phyloP scores from a whole-genome alignment of 2,329 filamentous ascomycete genomes.

The Aspergillaceae sp. region DNA sequence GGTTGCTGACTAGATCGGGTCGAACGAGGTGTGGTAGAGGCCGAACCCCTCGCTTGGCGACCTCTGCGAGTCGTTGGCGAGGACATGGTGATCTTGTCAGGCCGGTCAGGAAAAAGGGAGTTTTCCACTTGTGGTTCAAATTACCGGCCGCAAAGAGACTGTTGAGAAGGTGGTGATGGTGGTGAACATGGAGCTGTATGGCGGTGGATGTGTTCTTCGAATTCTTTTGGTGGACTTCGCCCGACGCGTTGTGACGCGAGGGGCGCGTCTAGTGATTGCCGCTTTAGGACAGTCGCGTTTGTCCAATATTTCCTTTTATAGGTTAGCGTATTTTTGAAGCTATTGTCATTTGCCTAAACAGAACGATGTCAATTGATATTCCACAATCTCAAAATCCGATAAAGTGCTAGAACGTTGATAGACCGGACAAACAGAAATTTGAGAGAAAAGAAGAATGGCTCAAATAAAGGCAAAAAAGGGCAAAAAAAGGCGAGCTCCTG shows the following conservation, averaged over 20 bases:
- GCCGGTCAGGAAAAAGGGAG: neutral
- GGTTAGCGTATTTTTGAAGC: neutral
- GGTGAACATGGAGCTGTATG: conserved; percentile 9
- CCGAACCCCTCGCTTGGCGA: conserved; percentile 31
- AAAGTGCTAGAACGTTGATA: neutral
- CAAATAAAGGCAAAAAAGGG: neutral
- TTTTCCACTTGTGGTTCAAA: neutral
- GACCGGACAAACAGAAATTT: neutral
- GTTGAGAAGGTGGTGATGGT: conserved; percentile 5
- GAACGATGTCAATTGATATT: neutral
- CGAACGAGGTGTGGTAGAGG: conserved; percentile 31
- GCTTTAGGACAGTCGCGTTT: conserved; percentile 13
- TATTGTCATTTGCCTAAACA: too few species aligned
- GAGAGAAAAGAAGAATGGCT: neutral
- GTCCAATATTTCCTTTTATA: neutral
- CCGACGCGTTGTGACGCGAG: conserved; percentile 21
- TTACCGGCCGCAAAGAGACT: neutral
- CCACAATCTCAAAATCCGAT: neutral
- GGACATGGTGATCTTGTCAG: conserved; percentile 26
- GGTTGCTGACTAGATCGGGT: conserved; percentile 25
- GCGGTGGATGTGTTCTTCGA: conserved; percentile 7
- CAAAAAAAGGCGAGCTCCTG: neutral
- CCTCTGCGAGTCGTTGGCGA: conserved; percentile 37
- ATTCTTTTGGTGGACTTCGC: conserved; percentile 7
- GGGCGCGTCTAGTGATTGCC: conserved; percentile 27